Evolutionary conservation across 1,284 basidiomycete genomes (phyloP), one percentile per base, ranked within the genome.

Genomic region (Ustilago sp.): DNA sequence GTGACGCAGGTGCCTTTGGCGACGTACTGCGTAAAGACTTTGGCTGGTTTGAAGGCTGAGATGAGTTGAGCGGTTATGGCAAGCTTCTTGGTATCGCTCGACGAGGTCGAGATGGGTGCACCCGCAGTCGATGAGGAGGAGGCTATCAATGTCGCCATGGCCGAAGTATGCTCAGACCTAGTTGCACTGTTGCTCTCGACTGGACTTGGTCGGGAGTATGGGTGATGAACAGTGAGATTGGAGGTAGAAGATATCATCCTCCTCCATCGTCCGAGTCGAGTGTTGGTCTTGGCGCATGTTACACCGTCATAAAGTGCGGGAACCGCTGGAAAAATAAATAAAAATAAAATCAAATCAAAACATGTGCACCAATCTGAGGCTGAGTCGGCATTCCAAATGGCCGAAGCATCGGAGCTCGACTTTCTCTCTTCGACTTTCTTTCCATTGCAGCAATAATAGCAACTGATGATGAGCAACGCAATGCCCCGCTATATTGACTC

Each of bases 1-100:
- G 94, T 97, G 58, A 97, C 61, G 12, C 65, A 67, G 70, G 64
- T 87, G 81, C 88, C 85, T 59, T 88, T 86, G 43, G 86, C 74
- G 43, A 86, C 85, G 87, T 73, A 65, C 32, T 80, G 71, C 9
- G 77, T 62, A 88, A 94, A 95, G 65, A 97, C 93, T 87, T 93
- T 94, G 23, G 94, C 92, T 0, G 94, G 93, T 86, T 94, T 94
- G 81, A 94, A 89, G 2, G 68, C 62, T 15, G 68, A 59, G 34
- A 85, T 65, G 38, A 79, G 65, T 2, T 68, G 59, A 7, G 68
- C 12, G 4, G 69, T 74, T 63, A 83, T 64, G 36, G 65, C 5
- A 31, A 81, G 52, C 55, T 68, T 75, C 38, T 68, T 75, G 60
- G 3, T 23, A 15, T 71, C 59, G 41, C 52, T 41, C n/a, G 59